Conservation (phyloP, 768 basidiomycete species). For the Dendrothele bispora region DNA sequence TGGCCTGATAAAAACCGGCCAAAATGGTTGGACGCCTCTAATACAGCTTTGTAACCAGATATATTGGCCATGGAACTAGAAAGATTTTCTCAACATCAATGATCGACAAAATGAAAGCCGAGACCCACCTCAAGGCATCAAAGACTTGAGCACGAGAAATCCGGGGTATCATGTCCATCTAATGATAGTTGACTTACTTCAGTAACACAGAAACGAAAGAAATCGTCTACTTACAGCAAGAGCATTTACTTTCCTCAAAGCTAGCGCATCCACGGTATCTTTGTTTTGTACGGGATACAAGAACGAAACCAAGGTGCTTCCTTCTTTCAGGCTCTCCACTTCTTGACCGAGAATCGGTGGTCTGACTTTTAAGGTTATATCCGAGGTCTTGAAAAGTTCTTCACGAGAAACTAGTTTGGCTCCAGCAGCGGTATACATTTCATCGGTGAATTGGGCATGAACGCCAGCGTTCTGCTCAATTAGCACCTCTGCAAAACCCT, state of each 20-base stretch:
- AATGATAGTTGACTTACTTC: neutral
- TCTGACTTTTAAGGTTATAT: slow-evolving; percentile 86
- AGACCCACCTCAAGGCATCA: slow-evolving; percentile 74
- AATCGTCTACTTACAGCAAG: slow-evolving; percentile 54
- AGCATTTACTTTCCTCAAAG: slow-evolving; percentile 64
- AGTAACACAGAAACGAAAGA: neutral
- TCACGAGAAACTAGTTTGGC: slow-evolving; percentile 74
- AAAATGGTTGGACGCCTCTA: slow-evolving; percentile 89
- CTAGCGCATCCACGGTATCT: slow-evolving; percentile 65
- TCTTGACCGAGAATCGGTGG: slow-evolving; percentile 70
- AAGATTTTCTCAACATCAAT: neutral
- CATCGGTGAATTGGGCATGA: slow-evolving; percentile 78
- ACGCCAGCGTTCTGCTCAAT: slow-evolving; percentile 72
- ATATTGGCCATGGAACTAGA: slow-evolving; percentile 91
- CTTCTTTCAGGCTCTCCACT: slow-evolving; percentile 60
- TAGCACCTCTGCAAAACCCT: slow-evolving; percentile 74
- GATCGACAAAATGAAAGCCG: neutral
- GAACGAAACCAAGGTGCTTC: slow-evolving; percentile 81
- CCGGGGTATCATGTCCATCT: slow-evolving; percentile 90
- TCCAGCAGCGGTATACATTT: slow-evolving; percentile 76
- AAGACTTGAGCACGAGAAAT: slow-evolving; percentile 91
- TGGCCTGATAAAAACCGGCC: slow-evolving; percentile 89
- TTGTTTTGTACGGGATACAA: slow-evolving; percentile 85
- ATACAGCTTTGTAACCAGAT: slow-evolving; percentile 88
- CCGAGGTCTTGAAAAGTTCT: slow-evolving; percentile 64